Evolutionary conservation across 805 yeast genomes (phyloP).

Genomic region (Candida patagonica): DNA sequence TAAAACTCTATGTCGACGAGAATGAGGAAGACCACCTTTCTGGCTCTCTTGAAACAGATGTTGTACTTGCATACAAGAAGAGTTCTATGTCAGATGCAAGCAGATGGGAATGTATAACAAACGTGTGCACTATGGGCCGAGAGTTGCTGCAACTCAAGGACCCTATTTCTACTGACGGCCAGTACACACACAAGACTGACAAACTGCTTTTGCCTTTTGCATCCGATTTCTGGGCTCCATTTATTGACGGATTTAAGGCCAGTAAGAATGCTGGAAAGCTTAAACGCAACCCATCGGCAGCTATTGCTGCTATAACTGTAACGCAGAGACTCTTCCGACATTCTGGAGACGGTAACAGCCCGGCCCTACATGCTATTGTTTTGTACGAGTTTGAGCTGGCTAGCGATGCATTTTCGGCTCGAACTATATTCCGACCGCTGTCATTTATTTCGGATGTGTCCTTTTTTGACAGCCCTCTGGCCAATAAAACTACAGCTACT

Average conservation of each 20-base stretch:
- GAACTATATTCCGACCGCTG: constrained; percentile 26
- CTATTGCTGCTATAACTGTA: constrained; percentile 27
- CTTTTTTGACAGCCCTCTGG: constrained; percentile 2
- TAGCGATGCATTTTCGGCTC: constrained; percentile 27
- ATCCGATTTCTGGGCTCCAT: constrained; percentile 32
- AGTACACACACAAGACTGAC: constrained; percentile 21
- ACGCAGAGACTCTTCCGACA: constrained; percentile 24
- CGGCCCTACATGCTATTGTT: constrained; percentile 23
- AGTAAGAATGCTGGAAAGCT: constrained; percentile 10
- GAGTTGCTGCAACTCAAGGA: constrained; percentile 23
- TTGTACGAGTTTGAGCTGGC: constrained; percentile 30
- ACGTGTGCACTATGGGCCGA: constrained; percentile 25
- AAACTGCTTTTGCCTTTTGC: constrained; percentile 28
- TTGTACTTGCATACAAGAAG: constrained; percentile 9
- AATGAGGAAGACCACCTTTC: constrained; percentile 2
- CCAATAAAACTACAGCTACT: no score
- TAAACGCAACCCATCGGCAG: constrained; percentile 21
- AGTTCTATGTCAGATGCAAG: constrained; percentile 5
- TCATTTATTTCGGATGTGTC: not conserved
- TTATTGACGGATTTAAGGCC: constrained; percentile 23
- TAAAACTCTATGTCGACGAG: constrained; percentile 19
- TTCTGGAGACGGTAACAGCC: constrained; percentile 5
- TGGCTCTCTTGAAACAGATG: constrained; percentile 12
- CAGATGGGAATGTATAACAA: constrained; percentile 26
- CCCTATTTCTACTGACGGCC: constrained; percentile 17